Conservation (phyloP, 2,329 filamentous ascomycete genomes). For the Dactylonectria estremocensis region DNA sequence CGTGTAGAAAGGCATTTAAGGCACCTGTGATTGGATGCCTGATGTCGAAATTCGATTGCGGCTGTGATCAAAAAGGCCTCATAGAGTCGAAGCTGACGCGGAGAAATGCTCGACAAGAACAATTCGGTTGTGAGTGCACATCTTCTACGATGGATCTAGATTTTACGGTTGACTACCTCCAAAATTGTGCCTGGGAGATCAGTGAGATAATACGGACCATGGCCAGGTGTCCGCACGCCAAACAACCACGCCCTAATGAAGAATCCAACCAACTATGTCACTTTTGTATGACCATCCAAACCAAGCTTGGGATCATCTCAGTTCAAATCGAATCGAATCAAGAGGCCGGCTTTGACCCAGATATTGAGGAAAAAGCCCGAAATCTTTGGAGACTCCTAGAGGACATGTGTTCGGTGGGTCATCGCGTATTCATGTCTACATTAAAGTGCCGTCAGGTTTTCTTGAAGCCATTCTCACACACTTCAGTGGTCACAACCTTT, state of each 20-base stretch:
- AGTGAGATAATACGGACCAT: conserved; percentile 14
- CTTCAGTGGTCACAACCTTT: conserved; percentile 9
- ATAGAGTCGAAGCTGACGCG: background rate
- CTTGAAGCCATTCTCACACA: background rate
- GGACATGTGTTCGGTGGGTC: conserved; percentile 16
- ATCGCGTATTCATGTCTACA: background rate
- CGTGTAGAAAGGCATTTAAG: background rate
- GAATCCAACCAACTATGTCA: background rate
- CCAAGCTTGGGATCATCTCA: conserved; percentile 12
- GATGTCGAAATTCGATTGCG: background rate
- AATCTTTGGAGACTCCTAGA: conserved; percentile 5
- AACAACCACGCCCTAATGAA: background rate
- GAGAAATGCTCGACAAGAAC: background rate
- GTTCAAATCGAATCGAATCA: conserved; percentile 5
- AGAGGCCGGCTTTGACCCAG: background rate
- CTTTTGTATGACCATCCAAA: conserved; percentile 14
- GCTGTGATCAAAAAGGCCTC: background rate
- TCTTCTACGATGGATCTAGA: background rate
- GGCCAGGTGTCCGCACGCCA: conserved; percentile 7
- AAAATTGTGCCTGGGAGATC: conserved; percentile 16
- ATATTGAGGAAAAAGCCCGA: background rate
- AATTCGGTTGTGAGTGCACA: background rate
- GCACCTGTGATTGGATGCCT: background rate
- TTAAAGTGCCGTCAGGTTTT: background rate
- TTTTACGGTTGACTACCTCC: conserved; percentile 2